A percentile compares a stretch with the other conserved stretches of the same genome.
These are phyloP conservation scores for Cronartium quercuum DNA, from an alignment of 1,284 basidiomycete species.

Conservation along the genomic window DNA sequence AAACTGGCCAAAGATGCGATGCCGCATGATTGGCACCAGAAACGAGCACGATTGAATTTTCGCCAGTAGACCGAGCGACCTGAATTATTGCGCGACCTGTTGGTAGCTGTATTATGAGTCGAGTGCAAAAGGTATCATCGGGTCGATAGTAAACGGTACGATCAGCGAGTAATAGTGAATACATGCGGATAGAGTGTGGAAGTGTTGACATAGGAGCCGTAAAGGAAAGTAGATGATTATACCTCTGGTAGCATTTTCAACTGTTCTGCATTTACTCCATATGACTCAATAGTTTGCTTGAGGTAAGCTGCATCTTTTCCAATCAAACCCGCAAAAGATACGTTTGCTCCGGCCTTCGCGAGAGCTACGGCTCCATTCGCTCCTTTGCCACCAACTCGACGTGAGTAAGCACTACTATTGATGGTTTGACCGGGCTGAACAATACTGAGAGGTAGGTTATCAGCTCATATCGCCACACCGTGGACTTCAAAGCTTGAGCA, in stretches of 20 bases:
- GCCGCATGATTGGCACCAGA: constrained; percentile 18
- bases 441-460: neutral
- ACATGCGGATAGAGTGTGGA: neutral
- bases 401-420: neutral
- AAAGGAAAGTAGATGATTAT: neutral
- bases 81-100: constrained; percentile 33
- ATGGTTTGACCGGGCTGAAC: constrained; percentile 18
- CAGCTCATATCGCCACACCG: neutral
- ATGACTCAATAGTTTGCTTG: neutral
- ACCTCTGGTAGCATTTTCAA: constrained; percentile 4
- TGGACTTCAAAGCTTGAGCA: neutral
- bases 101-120: constrained; percentile 2
- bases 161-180: neutral
- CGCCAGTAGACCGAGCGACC: constrained; percentile 2
- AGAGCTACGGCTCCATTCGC: constrained; percentile 28
- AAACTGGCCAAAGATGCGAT: neutral
- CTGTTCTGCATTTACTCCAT: constrained; percentile 13
- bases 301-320: constrained; percentile 7
- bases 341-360: neutral
- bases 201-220: neutral
- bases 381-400: constrained; percentile 21
- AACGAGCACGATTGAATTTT: constrained; percentile 22
- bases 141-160: too few species aligned
- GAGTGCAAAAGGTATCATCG: neutral
- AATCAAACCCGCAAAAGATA: constrained; percentile 12